Conservation (phyloP, 495 filamentous ascomycete species). For the Trichodelitschia bisporula region DNA sequence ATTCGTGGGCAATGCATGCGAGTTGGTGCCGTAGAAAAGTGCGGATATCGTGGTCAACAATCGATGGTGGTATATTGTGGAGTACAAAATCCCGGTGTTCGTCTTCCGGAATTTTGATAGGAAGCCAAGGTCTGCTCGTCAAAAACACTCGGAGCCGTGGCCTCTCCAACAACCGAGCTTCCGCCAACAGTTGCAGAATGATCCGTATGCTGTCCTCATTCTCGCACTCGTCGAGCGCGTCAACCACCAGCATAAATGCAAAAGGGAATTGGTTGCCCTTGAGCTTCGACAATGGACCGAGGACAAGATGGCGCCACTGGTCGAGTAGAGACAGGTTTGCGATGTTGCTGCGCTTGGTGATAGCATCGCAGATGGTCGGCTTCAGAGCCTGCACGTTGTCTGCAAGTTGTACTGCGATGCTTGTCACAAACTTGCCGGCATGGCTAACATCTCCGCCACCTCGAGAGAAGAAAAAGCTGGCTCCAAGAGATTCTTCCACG, state of each 20-base stretch:
- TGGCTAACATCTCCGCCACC: constrained; percentile 17
- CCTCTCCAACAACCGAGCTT: constrained; percentile 3
- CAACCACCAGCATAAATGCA: constrained; percentile 4
- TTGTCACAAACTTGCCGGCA: constrained; percentile 20
- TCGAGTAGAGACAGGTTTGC: constrained; percentile 13
- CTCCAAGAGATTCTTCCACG: constrained; percentile 3
- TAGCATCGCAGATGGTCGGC: constrained; percentile 14
- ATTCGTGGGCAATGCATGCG: background rate
- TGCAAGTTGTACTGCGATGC: constrained; percentile 20
- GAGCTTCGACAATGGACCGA: constrained; percentile 12
- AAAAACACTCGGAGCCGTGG: background rate
- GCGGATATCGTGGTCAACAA: constrained; percentile 6
- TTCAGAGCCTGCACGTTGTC: constrained; percentile 10
- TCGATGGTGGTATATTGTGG: constrained; percentile 7
- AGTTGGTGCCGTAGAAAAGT: constrained; percentile 1
- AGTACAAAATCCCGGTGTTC: constrained; percentile 8
- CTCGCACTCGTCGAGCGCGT: constrained; percentile 10
- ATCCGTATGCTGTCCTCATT: constrained; percentile 8
- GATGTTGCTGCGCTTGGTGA: constrained; percentile 11
- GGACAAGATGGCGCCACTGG: constrained; percentile 26
- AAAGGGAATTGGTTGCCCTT: background rate
- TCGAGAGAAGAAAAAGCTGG: constrained; percentile 3
- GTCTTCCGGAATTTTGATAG: constrained; percentile 4
- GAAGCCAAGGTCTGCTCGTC: constrained; percentile 7
- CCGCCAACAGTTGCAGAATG: constrained; percentile 7